Evolutionary conservation across 345 rosid species (phyloP).

Genomic region (Sisymbrium altissimum): DNA sequence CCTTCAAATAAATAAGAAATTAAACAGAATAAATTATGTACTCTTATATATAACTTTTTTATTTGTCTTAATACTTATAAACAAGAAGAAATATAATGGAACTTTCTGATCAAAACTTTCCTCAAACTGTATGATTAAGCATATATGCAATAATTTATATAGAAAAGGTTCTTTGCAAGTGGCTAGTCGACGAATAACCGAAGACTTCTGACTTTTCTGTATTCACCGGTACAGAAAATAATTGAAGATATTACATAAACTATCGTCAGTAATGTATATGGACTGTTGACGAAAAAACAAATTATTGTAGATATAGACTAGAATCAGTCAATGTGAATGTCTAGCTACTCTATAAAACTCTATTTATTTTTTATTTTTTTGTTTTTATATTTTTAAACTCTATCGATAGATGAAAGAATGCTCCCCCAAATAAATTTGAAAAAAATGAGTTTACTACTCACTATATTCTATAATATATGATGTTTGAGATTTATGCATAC

Average conservation of each 20-base stretch:
- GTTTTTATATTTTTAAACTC: too few species aligned
- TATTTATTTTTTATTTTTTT: too few species aligned
- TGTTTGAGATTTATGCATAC: too few species aligned
- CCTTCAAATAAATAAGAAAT: not conserved
- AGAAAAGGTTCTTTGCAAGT: not conserved
- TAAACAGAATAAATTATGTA: not conserved
- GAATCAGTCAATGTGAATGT: not conserved
- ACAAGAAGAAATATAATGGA: too few species aligned
- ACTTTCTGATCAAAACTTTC: not conserved
- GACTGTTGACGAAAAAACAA: not conserved
- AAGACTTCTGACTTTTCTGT: not conserved
- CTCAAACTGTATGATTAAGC: not conserved
- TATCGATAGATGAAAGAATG: not conserved
- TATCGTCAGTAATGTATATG: not conserved
- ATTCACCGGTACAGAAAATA: not conserved
- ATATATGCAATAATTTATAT: not conserved
- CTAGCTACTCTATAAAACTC: not conserved
- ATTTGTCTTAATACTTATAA: too few species aligned
- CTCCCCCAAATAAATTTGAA: too few species aligned
- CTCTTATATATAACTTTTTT: too few species aligned
- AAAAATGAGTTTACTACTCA: too few species aligned
- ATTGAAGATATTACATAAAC: not conserved
- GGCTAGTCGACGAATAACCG: not conserved
- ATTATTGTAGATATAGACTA: not conserved
- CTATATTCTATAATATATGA: too few species aligned